Evolutionary conservation across 2,329 filamentous ascomycete genomes (phyloP).

Genomic region (Aspergillus tanneri): DNA sequence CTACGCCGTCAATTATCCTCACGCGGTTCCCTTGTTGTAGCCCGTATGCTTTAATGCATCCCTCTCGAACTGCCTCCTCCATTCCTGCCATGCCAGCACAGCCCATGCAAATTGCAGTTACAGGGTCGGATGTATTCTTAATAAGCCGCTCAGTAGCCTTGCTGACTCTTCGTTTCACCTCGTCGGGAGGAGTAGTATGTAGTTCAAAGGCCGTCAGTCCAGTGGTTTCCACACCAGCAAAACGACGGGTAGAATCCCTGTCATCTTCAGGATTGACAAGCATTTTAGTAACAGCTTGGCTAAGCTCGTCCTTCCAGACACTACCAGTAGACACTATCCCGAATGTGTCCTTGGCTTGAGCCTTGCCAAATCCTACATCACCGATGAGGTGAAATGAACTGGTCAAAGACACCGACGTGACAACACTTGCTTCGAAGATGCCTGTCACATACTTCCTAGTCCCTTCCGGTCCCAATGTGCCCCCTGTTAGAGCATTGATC

Average conservation of each 20-base stretch:
- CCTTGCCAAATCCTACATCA: constrained; percentile 26
- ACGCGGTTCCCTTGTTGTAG: constrained; percentile 58
- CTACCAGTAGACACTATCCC: constrained; percentile 86
- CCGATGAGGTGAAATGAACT: constrained; percentile 38
- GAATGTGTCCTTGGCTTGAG: constrained; percentile 56
- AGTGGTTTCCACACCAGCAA: constrained; percentile 79
- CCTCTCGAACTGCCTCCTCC: constrained; percentile 70
- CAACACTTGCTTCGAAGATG: constrained; percentile 83
- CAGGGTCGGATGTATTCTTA: constrained; percentile 45
- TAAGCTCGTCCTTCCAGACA: constrained; percentile 76
- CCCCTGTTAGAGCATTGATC: constrained; percentile 20
- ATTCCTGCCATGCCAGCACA: constrained; percentile 91
- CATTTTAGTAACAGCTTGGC: constrained; percentile 62
- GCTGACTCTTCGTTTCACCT: constrained; percentile 65
- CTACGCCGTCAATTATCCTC: constrained; percentile 70
- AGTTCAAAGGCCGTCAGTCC: constrained; percentile 78
- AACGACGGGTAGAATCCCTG: constrained; percentile 49
- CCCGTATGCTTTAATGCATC: constrained; percentile 65
- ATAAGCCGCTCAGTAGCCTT: constrained; percentile 69
- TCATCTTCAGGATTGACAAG: constrained; percentile 52
- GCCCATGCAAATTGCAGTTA: constrained; percentile 74
- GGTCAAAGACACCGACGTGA: constrained; percentile 59
- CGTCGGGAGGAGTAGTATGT: constrained; percentile 64
- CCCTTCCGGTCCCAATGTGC: constrained; percentile 21
- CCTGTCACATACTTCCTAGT: constrained; percentile 63